phyloP scores from a whole-genome alignment of 495 filamentous ascomycete species.

The Parmelia sp. region DNA sequence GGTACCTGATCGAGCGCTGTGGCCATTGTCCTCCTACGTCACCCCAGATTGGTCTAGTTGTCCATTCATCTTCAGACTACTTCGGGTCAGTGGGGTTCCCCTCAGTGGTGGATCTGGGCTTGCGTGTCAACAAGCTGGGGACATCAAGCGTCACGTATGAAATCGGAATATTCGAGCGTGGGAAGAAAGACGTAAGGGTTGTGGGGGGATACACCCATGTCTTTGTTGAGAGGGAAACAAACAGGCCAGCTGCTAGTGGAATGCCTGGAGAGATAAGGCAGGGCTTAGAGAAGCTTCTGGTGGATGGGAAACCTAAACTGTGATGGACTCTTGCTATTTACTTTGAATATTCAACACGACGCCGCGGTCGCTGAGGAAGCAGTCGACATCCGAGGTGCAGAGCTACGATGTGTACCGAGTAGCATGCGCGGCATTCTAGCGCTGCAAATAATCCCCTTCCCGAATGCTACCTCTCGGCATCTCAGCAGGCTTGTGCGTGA shows the following conservation, averaged over 20 bases:
- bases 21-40: conserved; percentile 63
- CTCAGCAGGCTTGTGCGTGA: too few relatives aligned
- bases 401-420: conserved; percentile 2
- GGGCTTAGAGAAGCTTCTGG: conserved; percentile 43
- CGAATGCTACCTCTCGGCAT: too few relatives aligned
- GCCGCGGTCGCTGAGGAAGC: background rate
- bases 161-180: conserved; percentile 76
- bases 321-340: conserved; percentile 18
- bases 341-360: background rate
- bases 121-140: conserved; percentile 77
- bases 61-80: conserved; percentile 76
- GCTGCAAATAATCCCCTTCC: too few relatives aligned
- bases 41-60: conserved; percentile 69
- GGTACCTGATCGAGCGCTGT: conserved; percentile 78
- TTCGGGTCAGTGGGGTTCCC: conserved; percentile 81
- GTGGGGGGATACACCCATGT: conserved; percentile 88
- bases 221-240: conserved; percentile 69
- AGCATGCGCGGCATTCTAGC: background rate
- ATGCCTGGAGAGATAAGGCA: conserved; percentile 49
- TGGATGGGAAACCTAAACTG: conserved; percentile 22
- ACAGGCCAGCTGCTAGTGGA: conserved; percentile 55
- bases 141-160: conserved; percentile 91
- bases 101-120: conserved; percentile 68
- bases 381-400: conserved; percentile 10
- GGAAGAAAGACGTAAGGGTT: conserved; percentile 66